Base-by-base conservation (phyloP, 2,329 filamentous ascomycete species). In the Penicillium sp. region DNA sequence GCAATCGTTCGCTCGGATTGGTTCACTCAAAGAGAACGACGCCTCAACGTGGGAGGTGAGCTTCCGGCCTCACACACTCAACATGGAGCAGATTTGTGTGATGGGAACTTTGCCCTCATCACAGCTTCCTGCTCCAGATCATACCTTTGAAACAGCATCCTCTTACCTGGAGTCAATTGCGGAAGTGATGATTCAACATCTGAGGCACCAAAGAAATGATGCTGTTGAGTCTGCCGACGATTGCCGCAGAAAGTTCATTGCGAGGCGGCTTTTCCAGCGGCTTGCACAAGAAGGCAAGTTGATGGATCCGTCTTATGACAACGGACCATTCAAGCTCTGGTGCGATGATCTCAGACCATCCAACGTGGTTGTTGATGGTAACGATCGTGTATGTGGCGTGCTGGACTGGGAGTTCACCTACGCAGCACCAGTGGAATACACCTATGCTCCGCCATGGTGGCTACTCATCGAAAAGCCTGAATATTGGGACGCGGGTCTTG, bases 101-200 rank as follows among this genome's bases (percentile, higher is more conserved):
- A 37, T 61, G 4, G 65, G 62, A 4, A 54, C 48, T 12, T 35
- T 61, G 11, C 58, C 62, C n/a, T 54, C 39, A 29, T 50, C 48
- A 4, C 25, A 52, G 37, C 46, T 54, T 6, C 56, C 59, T 4
- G 43, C 38, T 3, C 40, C 27, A 9, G 29, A 26, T 6, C 4
- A 2, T n/a, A 51, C 54, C 3, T 73, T 65, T 48, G n/a, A 43
- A 3, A 58, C 57, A 11, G 59, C 68, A 1, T 65, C 68, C n/a
- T 64, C 66, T 6, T 75, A 72, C 62, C 72, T 69, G 36, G 42
- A 45, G 13, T 62, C 61, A 0, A 56, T 76, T 5, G 68, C 72
- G 3, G 65, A 73, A 4, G 62, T 73, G 51, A 67, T 77, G 37
- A 55, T 77, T 5, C 58, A 58, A 24, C 69, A 75, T 39, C 49